A percentile compares a stretch with the other conserved stretches of the same genome.
phyloP scores from a whole-genome alignment of 768 basidiomycete species.

The Agrocybe praecox region DNA sequence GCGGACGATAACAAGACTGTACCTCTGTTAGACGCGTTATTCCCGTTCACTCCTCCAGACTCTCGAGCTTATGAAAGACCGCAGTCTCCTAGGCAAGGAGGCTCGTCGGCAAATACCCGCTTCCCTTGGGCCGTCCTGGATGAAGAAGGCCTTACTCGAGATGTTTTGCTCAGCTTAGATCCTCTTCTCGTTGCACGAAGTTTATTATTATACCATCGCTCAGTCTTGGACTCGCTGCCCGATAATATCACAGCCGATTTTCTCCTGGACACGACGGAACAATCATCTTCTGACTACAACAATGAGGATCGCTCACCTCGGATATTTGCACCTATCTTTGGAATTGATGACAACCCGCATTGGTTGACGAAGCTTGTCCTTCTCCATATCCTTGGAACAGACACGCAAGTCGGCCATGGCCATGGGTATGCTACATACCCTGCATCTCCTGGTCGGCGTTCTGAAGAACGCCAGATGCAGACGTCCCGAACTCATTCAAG shows the following conservation, averaged over 20 bases:
- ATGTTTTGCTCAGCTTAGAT: conserved; percentile 66
- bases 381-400: conserved; percentile 68
- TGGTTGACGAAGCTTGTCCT: conserved; percentile 81
- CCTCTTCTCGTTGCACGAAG: conserved; percentile 62
- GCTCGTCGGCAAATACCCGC: conserved; percentile 12
- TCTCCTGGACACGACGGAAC: conserved; percentile 31
- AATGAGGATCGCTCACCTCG: neutral
- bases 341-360: conserved; percentile 71
- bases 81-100: conserved; percentile 22
- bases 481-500: conserved; percentile 69
- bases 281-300: conserved; percentile 16
- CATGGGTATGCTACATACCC: conserved; percentile 11
- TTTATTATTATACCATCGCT: conserved; percentile 62
- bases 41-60: conserved; percentile 12
- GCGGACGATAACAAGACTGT: conserved; percentile 38
- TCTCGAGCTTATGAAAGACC: conserved; percentile 22
- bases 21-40: conserved; percentile 49
- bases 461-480: conserved; percentile 33
- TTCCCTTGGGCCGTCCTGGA: conserved; percentile 57
- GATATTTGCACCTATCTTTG: conserved; percentile 48
- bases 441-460: conserved; percentile 30
- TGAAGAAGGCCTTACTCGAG: conserved; percentile 68
- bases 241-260: conserved; percentile 53
- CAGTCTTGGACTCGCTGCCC: conserved; percentile 51
- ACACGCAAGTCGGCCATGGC: conserved; percentile 40